Evolutionary conservation across 176 grass and related monocot genomes (phyloP).

Genomic region (Triticum monococcum): DNA sequence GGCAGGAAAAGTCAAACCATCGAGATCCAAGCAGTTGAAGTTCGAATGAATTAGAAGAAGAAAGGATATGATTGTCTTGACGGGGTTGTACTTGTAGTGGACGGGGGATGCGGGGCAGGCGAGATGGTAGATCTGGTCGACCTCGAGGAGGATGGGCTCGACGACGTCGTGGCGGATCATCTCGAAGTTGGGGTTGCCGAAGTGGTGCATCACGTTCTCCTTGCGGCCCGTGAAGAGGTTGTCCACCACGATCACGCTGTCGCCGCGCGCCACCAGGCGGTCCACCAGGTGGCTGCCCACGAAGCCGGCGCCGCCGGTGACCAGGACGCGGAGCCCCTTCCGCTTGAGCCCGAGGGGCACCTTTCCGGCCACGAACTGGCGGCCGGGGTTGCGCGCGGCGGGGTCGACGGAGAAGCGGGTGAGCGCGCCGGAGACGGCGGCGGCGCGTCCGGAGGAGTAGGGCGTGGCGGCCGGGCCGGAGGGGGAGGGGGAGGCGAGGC

Average conservation of each 20-base stretch:
- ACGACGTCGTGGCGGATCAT: slow-evolving; percentile 98
- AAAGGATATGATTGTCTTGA: slow-evolving; percentile 99
- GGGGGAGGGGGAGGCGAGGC: slow-evolving; percentile 27
- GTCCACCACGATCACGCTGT: slow-evolving; percentile 93
- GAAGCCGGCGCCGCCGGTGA: slow-evolving; percentile 90
- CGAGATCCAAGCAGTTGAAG: neutral
- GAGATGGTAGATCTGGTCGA: slow-evolving; percentile 99
- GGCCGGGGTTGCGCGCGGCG: slow-evolving; percentile 4
- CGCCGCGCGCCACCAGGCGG: slow-evolving; percentile 70
- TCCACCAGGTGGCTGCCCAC: slow-evolving; percentile 93
- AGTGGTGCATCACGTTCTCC: slow-evolving; percentile 90
- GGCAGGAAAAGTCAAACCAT: neutral
- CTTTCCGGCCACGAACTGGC: slow-evolving; percentile 67
- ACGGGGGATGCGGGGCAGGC: slow-evolving; percentile 91
- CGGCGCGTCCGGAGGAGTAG: neutral
- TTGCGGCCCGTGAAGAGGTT: slow-evolving; percentile 96
- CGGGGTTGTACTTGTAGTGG: slow-evolving; percentile 97
- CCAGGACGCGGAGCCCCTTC: slow-evolving; percentile 72
- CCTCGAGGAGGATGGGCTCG: slow-evolving; percentile 91
- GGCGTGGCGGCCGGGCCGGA: neutral
- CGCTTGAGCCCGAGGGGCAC: slow-evolving; percentile 86
- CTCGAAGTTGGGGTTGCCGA: slow-evolving; percentile 84
- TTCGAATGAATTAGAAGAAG: neutral
- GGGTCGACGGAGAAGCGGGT: slow-evolving; percentile 35
- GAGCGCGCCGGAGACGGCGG: slow-evolving; percentile 17